phyloP scores from a whole-genome alignment of 2,329 filamentous ascomycete genomes.

The Ilyonectria sp. region DNA sequence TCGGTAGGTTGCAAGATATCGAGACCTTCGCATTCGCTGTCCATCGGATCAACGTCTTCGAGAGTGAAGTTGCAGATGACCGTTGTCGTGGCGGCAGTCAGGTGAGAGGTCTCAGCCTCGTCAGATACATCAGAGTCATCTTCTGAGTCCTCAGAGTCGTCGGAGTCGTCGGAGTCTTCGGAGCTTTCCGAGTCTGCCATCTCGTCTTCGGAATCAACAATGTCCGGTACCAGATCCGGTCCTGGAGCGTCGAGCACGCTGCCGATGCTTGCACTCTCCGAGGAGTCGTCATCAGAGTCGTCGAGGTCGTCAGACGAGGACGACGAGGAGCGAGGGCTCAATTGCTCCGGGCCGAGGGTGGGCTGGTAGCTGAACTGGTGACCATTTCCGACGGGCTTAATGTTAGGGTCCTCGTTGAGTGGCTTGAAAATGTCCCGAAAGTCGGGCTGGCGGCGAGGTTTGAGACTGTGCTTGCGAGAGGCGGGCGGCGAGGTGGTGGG shows the following conservation, averaged over 20 bases:
- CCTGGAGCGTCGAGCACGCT: constrained; percentile 45
- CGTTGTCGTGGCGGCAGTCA: constrained; percentile 37
- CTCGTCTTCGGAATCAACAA: constrained; percentile 36
- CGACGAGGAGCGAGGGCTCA: constrained; percentile 56
- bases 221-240: constrained; percentile 27
- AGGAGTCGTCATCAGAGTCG: constrained; percentile 48
- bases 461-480: constrained; percentile 52
- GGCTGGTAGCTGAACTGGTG: constrained; percentile 61
- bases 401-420: constrained; percentile 56
- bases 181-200: constrained; percentile 33
- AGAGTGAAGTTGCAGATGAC: constrained; percentile 55
- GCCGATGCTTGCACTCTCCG: constrained; percentile 47
- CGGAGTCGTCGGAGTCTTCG: constrained; percentile 29
- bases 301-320: constrained; percentile 49
- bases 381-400: constrained; percentile 59
- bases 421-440: constrained; percentile 51
- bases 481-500: constrained; percentile 58
- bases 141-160: constrained; percentile 37
- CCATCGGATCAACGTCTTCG: constrained; percentile 64
- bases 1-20: constrained; percentile 61
- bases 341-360: constrained; percentile 51
- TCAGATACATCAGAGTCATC: constrained; percentile 42
- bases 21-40: constrained; percentile 60
- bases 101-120: constrained; percentile 41
- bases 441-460: constrained; percentile 51